Conservation (phyloP, 2,329 filamentous ascomycete genomes). For the Thielaviopsis populi region DNA sequence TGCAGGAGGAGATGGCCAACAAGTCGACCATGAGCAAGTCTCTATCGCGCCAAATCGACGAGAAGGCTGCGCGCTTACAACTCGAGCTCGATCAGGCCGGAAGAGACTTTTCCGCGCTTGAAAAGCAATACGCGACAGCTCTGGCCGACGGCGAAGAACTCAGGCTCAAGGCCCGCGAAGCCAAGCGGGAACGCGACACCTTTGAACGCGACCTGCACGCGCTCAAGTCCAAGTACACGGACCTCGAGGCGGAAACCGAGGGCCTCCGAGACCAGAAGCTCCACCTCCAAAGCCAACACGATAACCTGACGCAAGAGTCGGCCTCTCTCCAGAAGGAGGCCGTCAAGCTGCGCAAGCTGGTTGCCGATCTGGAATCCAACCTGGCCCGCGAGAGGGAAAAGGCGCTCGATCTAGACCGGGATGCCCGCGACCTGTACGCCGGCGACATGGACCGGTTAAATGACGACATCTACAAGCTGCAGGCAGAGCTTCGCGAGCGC, state of each 20-base stretch:
- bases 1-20: slow-evolving; percentile 64
- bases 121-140: slow-evolving; percentile 35
- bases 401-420: slow-evolving; percentile 44
- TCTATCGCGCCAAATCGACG: slow-evolving; percentile 58
- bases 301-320: slow-evolving; percentile 51
- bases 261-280: slow-evolving; percentile 50
- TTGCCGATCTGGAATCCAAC: slow-evolving; percentile 33
- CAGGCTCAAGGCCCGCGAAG: slow-evolving; percentile 30
- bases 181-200: slow-evolving; percentile 30
- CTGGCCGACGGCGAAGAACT: slow-evolving; percentile 34
- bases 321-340: slow-evolving; percentile 51
- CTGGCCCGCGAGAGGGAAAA: slow-evolving; percentile 41
- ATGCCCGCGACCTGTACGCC: slow-evolving; percentile 33
- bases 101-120: slow-evolving; percentile 35
- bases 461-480: slow-evolving; percentile 45
- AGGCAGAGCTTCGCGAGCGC: slow-evolving; percentile 51
- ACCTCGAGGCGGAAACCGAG: slow-evolving; percentile 38
- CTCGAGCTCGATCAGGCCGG: slow-evolving; percentile 44
- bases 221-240: slow-evolving; percentile 33
- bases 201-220: slow-evolving; percentile 26
- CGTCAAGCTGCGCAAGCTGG: slow-evolving; percentile 31
- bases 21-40: slow-evolving; percentile 65
- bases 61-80: slow-evolving; percentile 51
- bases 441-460: slow-evolving; percentile 37
- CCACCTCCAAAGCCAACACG: slow-evolving; percentile 52